Base-by-base conservation (phyloP, 768 basidiomycete genomes). In the Kwoniella sp. region DNA sequence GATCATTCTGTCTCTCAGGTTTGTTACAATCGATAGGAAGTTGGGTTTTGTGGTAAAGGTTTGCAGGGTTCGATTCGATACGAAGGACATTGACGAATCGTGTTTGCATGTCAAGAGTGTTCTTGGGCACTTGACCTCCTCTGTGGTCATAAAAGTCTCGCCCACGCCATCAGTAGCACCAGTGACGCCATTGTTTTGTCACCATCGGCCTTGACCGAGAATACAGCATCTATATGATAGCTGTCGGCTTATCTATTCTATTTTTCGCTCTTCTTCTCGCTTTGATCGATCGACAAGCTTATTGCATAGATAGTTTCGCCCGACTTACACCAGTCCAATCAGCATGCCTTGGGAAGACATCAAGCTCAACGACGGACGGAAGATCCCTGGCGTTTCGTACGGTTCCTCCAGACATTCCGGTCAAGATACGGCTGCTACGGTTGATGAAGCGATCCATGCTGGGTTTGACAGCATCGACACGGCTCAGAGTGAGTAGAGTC, bases 391-490 rank as follows among this genome's bases (percentile, higher is more conserved):
- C 19, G 69, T 76, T 54, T 72, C 69, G 21, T 75, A 67, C 63
- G 75, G 77, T 19, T 71, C 76, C 8, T 40, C 64, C 2, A 55
- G 27, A 33, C 58, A 60, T 48, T 47, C 63, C n/a, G 56, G 36
- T 22, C 40, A 44, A 44, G 60, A 52, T 60, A 55, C n/a, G 64
- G 54, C 46, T 62, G 70, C 40, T 15, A 60, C 50, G 5, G 72
- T 73, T n/a, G 63, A 67, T 40, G 63, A 65, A 19, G 76, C 71
- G n/a, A 61, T 77, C 52, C 65, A 72, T 25, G 69, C 71, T 19
- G 76, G 76, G 12, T 77, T 77, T 60, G 64, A 70, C 30, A 74
- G 75, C 52, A 61, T 77, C 25, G 76, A 77, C 55, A 77, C 76
- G 12, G 76, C 76, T 24, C 73, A 75, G 53, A 59, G 62, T 63